A percentile compares a stretch with the other conserved stretches of the same genome.
phyloP scores from a whole-genome alignment of 2,329 filamentous ascomycete species.

The Lasiodiplodia gonubiensis region DNA sequence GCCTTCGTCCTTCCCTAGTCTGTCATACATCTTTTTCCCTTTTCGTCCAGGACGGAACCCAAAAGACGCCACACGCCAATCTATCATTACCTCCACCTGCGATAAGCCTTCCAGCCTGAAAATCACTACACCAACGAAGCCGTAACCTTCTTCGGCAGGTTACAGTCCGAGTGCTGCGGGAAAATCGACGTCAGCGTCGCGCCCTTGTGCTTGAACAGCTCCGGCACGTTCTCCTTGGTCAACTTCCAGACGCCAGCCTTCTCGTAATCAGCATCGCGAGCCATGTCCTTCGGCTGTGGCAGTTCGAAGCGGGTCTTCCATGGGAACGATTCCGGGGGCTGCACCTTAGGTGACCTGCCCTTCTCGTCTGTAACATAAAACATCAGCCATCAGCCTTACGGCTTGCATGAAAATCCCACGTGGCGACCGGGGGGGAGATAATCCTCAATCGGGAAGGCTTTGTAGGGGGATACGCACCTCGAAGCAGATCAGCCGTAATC shows the following conservation, averaged over 20 bases:
- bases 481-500: constrained; percentile 16
- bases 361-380: neutral
- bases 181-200: neutral
- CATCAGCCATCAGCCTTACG: neutral
- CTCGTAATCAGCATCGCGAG: neutral
- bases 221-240: neutral
- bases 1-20: neutral
- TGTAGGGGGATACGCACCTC: neutral
- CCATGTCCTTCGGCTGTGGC: neutral
- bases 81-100: neutral
- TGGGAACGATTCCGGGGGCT: neutral
- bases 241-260: neutral
- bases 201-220: neutral
- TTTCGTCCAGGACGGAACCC: neutral
- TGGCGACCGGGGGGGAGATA: neutral
- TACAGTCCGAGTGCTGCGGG: neutral
- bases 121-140: neutral
- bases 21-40: neutral
- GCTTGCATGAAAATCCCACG: neutral
- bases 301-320: constrained; percentile 3
- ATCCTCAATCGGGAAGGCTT: neutral
- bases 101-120: too few relatives aligned
- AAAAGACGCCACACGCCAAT: neutral
- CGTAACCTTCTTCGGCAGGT: neutral
- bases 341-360: neutral